Base-by-base conservation (phyloP, 148 eudicot genomes). In the Persicaria maculosa region DNA sequence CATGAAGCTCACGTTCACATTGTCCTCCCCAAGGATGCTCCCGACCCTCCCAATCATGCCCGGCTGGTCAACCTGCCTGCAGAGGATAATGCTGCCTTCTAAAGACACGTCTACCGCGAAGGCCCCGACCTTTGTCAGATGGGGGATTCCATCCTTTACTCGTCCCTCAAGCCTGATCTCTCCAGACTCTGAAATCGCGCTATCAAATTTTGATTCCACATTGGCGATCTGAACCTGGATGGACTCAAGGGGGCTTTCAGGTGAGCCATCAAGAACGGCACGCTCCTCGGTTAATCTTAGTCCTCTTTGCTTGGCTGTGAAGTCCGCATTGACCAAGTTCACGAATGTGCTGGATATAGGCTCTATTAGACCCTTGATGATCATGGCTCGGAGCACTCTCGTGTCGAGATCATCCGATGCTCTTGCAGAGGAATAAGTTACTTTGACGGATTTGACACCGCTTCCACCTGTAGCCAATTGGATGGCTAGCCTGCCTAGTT, bases 391-490 rank as follows among this genome's bases (percentile, higher is more conserved):
- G 47, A 93, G 91, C 44, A 93, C 78, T 75, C 98, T 75, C 0
- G 98, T 93, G 89, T 93, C 98, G 6, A 93, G 94, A 61, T 93
- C 97, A 77, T 93, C 98, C 15, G 98, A 97, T 45, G 97, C 97
- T 84, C 98, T 80, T 64, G 97, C 85, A 44, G 98, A 91, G 31
- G 91, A 80, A 43, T 93, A 93, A 0, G 88, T 84, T 48, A 91
- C 94, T 81, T 88, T 93, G 15, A 93, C 90, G 15, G 87, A 77
- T 76, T 93, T 91, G 3, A 93, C 94, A 44, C 98, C 97, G 71
- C 94, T 88, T 44, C 97, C 98, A 70, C 98, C 98, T 12, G 97
- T 83, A 44, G 91, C 98, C 54, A 93, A 75, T 64, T 93, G 97
- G 72, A 93, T 92, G 47, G 94, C 93, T 16, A 93, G 78, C 74